Evolutionary conservation across 768 basidiomycete species (phyloP).

Genomic region (Suillus variegatus): DNA sequence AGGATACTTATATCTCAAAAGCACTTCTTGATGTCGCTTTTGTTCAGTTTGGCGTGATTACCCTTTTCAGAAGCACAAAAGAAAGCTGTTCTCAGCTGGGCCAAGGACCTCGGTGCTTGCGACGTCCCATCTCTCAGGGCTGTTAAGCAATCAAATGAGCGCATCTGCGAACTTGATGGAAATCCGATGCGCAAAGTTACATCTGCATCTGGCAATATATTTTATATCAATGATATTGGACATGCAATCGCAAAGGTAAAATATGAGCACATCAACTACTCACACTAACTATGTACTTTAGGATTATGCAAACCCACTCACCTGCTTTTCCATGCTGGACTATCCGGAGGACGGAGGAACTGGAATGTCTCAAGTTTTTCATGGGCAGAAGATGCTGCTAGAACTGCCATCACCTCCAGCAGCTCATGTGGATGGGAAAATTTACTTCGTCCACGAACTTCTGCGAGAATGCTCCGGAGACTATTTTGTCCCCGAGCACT

Average conservation of each 20-base stretch:
- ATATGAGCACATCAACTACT: background rate
- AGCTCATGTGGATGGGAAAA: slow-evolving; percentile 6
- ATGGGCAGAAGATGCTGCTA: slow-evolving; percentile 17
- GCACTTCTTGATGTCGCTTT: slow-evolving; percentile 21
- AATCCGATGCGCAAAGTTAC: slow-evolving; percentile 21
- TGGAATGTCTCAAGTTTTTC: slow-evolving; percentile 12
- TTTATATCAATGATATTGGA: slow-evolving; percentile 18
- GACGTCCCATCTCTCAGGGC: slow-evolving; percentile 25
- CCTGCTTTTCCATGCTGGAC: slow-evolving; percentile 11
- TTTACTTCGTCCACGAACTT: slow-evolving; percentile 15
- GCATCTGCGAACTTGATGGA: slow-evolving; percentile 14
- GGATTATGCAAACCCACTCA: slow-evolving; percentile 5
- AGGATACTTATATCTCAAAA: background rate
- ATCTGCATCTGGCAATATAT: slow-evolving; percentile 24
- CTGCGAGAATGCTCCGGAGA: slow-evolving; percentile 8
- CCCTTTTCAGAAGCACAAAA: slow-evolving; percentile 30
- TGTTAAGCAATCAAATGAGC: slow-evolving; percentile 9
- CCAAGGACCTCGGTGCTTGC: slow-evolving; percentile 23
- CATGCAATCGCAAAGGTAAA: slow-evolving; percentile 27
- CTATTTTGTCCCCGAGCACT: slow-evolving; percentile 11
- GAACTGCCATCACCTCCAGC: slow-evolving; percentile 11
- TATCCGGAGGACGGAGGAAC: slow-evolving; percentile 8
- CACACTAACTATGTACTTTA: background rate
- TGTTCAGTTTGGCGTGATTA: slow-evolving; percentile 29
- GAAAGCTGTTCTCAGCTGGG: slow-evolving; percentile 28